Conservation (phyloP, 345 rosid species). For the Kandelia obovata region DNA sequence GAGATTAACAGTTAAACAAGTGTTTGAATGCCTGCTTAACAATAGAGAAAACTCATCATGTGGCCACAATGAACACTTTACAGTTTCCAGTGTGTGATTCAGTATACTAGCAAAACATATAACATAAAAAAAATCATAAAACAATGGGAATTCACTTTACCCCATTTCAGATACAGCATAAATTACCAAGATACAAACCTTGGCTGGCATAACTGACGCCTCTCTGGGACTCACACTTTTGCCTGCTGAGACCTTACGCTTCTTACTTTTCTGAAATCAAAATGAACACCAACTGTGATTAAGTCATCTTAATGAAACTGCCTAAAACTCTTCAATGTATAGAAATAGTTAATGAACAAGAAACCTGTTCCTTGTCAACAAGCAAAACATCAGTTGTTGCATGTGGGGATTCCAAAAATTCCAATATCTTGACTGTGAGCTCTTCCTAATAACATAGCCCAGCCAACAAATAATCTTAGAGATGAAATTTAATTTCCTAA, state of each 20-base stretch:
- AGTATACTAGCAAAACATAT: no score
- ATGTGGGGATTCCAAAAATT: slow-evolving; percentile 87
- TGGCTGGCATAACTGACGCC: slow-evolving; percentile 49
- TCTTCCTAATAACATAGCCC: slow-evolving; percentile 57
- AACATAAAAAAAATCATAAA: no score
- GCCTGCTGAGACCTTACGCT: slow-evolving; percentile 49
- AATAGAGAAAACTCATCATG: no score
- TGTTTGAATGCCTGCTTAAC: no score
- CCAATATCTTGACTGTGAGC: slow-evolving; percentile 72
- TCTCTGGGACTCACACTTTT: slow-evolving; percentile 48
- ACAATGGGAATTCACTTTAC: no score
- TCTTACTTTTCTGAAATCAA: slow-evolving; percentile 57
- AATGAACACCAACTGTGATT: slow-evolving; percentile 18
- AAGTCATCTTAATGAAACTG: slow-evolving; percentile 1
- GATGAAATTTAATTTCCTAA: slow-evolving; percentile 11
- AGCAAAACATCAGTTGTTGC: slow-evolving; percentile 72
- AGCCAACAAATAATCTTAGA: slow-evolving; percentile 10
- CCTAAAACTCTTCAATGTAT: not conserved
- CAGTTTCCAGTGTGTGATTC: no score
- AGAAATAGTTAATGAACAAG: slow-evolving; percentile 9
- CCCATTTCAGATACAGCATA: no score
- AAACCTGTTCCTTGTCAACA: slow-evolving; percentile 81
- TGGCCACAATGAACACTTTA: no score
- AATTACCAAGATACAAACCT: slow-evolving; percentile 45
- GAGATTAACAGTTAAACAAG: no score